Evolutionary conservation across 768 basidiomycete species (phyloP).

Genomic region (Suillus lakei): DNA sequence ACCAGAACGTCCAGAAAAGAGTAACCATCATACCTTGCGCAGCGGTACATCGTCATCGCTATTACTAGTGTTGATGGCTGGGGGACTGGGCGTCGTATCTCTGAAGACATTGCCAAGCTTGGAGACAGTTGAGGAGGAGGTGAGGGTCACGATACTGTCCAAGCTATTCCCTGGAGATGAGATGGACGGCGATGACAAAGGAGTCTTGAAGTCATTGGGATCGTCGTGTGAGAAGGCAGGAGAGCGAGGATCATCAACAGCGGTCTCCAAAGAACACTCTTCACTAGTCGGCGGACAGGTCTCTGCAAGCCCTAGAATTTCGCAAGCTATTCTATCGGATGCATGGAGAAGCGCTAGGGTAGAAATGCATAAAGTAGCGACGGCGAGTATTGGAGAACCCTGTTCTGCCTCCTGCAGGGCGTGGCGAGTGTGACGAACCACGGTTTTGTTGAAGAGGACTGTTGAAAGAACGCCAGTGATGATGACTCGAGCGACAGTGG

Average conservation of each 20-base stretch:
- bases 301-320: neutral
- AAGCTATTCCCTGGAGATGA: neutral
- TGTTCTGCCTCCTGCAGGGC: neutral
- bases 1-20: neutral
- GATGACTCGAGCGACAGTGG: neutral
- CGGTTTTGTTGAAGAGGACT: neutral
- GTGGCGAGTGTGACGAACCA: neutral
- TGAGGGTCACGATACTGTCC: neutral
- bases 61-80: neutral
- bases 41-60: neutral
- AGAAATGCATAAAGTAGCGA: neutral
- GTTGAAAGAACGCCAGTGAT: neutral
- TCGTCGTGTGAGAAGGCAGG: neutral
- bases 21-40: neutral
- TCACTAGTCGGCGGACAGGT: neutral
- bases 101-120: neutral
- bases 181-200: neutral
- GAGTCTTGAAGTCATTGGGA: neutral
- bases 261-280: neutral
- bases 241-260: neutral
- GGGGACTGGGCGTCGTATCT: neutral
- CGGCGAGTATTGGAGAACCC: neutral
- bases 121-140: neutral
- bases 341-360: neutral
- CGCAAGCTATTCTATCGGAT: neutral